These are phyloP conservation scores for Eremothecium gossypii DNA, from an alignment of 1,139 yeast genomes.

Conservation along the genomic window DNA sequence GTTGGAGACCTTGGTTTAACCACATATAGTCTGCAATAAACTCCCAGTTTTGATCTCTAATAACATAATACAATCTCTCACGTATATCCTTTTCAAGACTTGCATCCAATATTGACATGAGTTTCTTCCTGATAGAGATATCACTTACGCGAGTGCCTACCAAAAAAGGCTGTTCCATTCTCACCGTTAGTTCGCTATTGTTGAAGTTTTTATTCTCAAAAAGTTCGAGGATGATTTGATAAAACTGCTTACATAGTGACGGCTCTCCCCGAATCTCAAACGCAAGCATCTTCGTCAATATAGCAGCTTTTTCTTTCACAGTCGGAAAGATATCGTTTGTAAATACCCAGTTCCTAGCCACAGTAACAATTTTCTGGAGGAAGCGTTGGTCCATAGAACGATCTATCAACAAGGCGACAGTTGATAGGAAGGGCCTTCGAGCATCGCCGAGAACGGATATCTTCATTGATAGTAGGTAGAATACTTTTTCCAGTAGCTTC, in stretches of 20 bases:
- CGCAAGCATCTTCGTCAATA: conserved; percentile 86
- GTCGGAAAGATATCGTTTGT: conserved; percentile 87
- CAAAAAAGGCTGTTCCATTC: conserved; percentile 94
- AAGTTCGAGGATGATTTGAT: conserved; percentile 77
- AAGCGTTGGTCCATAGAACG: conserved; percentile 73
- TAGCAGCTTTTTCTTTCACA: conserved; percentile 91
- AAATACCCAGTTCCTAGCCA: conserved; percentile 86
- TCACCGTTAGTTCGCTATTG: conserved; percentile 81
- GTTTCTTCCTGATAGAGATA: conserved; percentile 60
- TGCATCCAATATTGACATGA: conserved; percentile 71
- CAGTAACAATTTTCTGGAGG: conserved; percentile 62
- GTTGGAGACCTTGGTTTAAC: conserved; percentile 88
- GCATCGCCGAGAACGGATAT: conserved; percentile 86
- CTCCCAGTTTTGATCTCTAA: conserved; percentile 96
- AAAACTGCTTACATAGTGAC: conserved; percentile 69
- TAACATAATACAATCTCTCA: conserved; percentile 73
- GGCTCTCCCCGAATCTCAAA: conserved; percentile 84
- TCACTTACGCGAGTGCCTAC: conserved; percentile 86
- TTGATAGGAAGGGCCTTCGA: conserved; percentile 74
- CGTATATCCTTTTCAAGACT: conserved; percentile 74
- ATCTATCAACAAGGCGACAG: conserved; percentile 84
- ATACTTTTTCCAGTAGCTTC: conserved; percentile 60
- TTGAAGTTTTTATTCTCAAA: conserved; percentile 75
- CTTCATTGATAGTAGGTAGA: conserved; percentile 71
- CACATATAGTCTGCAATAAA: conserved; percentile 86